These are phyloP conservation scores for Silene vulgaris DNA, from an alignment of 179 eudicot species.

Conservation along the genomic window DNA sequence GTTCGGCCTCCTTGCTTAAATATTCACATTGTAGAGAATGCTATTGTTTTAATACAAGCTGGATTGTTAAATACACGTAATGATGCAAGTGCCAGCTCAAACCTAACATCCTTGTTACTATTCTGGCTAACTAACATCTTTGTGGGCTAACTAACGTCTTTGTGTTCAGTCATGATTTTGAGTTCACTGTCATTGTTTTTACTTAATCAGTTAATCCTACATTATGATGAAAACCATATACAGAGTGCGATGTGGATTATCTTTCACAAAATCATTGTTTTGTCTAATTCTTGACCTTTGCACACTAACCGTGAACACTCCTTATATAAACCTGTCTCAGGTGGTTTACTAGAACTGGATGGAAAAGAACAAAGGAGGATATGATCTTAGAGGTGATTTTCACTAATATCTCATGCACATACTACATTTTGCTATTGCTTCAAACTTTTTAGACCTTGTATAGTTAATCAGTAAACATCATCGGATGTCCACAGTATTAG, in stretches of 20 bases:
- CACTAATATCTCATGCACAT: neutral
- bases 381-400: conserved; percentile 64
- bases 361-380: conserved; percentile 93
- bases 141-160: neutral
- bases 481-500: neutral
- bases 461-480: neutral
- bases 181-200: neutral
- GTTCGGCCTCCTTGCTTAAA: neutral
- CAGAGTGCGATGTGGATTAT: neutral
- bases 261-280: neutral
- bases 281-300: neutral
- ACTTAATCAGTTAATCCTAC: neutral
- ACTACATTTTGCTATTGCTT: conserved; percentile 1
- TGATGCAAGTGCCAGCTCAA: neutral
- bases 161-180: neutral
- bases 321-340: conserved; percentile 30
- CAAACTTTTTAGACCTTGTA: conserved; percentile 4
- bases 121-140: neutral
- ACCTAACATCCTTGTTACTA: neutral
- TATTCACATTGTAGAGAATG: neutral
- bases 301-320: neutral
- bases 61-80: neutral
- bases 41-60: neutral
- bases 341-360: conserved; percentile 86
- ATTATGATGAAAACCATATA: neutral